Evolutionary conservation across 805 yeast genomes (phyloP), one percentile per base, ranked within the genome.

Genomic region (Wickerhamiella siamensis): DNA sequence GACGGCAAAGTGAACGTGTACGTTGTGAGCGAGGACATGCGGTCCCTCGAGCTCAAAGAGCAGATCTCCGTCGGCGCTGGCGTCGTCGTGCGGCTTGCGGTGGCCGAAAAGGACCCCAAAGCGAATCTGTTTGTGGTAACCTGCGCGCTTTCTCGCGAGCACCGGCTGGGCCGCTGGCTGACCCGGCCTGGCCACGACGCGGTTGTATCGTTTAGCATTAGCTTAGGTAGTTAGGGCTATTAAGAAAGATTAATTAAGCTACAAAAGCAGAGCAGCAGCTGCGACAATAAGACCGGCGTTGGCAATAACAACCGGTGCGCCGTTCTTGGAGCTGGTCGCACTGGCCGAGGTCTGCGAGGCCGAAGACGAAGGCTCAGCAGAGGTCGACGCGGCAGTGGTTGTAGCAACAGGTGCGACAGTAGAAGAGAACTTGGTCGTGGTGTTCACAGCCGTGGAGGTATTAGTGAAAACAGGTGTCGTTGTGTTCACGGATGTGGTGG

Each of bases 101-200:
- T 67, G 43, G 60, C 64, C 29, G 58, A 49, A 21, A 47, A 46
- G 10, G 39, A 43, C 14, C 37, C 44, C 33, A 69, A 70, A 24
- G 68, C 69, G 42, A 71, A 69, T 41, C 66, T 70, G 38, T 57
- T 75, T 39, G 44, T 50, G 20, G 62, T 84, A 9, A 64, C 73
- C 48, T 88, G 81, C 0, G 67, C 83, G 31, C 66, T 82, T 4
- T 73, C 88, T 33, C 83, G 87, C 60, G 95, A 88, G 61, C 94
- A 81, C 56, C 75, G 80, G 56, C 66, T 83, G 43, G 96, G 95
- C 31, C 77, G 96, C 57, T 31, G 95, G 95, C 60, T 70, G 36
- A 67, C 72, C 41, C 66, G 71, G 31, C 66, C 67, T 20, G 82
- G 82, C 5, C 52, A 49, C 40, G 57, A 53, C 43, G 38, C 38